These are phyloP conservation scores for Aspergillus fischeri DNA, from an alignment of 2,329 filamentous ascomycete genomes.

Conservation along the genomic window DNA sequence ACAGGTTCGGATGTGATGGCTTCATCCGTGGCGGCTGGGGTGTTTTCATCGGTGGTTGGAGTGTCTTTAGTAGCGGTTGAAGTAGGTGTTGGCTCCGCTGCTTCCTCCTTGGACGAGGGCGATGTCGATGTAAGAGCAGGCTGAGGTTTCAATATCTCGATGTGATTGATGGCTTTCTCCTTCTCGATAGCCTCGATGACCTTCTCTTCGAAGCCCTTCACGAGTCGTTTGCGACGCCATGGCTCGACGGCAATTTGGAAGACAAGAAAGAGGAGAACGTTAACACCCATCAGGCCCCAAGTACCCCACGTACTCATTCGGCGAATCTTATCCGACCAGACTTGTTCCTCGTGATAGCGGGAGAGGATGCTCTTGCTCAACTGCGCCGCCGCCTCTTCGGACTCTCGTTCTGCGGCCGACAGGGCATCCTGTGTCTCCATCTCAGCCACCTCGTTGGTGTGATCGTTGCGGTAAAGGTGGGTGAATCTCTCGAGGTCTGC, in stretches of 20 bases:
- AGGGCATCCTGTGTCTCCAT: constrained; percentile 66
- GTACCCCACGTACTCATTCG: constrained; percentile 98
- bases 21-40: neutral
- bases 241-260: constrained; percentile 89
- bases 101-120: neutral
- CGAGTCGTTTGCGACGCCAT: constrained; percentile 77
- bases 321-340: constrained; percentile 97
- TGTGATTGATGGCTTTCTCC: constrained; percentile 46
- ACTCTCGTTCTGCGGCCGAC: constrained; percentile 69
- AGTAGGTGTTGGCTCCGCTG: neutral
- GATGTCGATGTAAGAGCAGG: constrained; percentile 3
- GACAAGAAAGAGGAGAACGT: constrained; percentile 81
- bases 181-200: constrained; percentile 67
- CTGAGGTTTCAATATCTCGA: constrained; percentile 5
- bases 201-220: constrained; percentile 77
- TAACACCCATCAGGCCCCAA: constrained; percentile 96
- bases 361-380: constrained; percentile 80
- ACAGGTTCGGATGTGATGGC: constrained; percentile 1
- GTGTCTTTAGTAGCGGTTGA: neutral
- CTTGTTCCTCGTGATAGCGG: constrained; percentile 97
- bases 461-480: constrained; percentile 82
- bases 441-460: constrained; percentile 86
- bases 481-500: constrained; percentile 92
- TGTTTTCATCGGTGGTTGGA: neutral
- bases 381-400: constrained; percentile 70